phyloP scores from a whole-genome alignment of 139 green algal genomes.

The Chara braunii region DNA sequence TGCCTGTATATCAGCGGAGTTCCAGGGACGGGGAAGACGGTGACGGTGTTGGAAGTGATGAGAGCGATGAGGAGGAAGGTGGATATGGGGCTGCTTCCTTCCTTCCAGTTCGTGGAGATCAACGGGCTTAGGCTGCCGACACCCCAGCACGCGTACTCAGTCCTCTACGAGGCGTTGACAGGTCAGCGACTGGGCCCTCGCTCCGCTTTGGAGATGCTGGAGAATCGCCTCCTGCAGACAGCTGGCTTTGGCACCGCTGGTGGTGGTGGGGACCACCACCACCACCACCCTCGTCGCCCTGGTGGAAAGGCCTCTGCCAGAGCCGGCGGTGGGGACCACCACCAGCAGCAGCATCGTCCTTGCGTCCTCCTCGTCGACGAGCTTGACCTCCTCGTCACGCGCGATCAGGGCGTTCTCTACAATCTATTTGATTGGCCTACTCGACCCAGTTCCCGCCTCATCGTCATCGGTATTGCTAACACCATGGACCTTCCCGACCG shows the following conservation, averaged over 20 bases:
- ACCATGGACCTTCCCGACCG: slow-evolving; percentile 93
- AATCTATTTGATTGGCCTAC: slow-evolving; percentile 95
- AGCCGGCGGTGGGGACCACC: slow-evolving; percentile 2
- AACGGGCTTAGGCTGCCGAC: slow-evolving; percentile 82
- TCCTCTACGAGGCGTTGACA: slow-evolving; percentile 59
- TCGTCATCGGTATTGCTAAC: slow-evolving; percentile 76
- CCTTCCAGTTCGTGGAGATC: slow-evolving; percentile 79
- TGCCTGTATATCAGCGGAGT: slow-evolving; percentile 93
- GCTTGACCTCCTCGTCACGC: slow-evolving; percentile 89
- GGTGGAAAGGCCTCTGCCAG: not conserved
- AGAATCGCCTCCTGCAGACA: slow-evolving; percentile 57
- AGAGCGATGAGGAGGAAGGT: slow-evolving; percentile 10
- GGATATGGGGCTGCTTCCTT: slow-evolving; percentile 33
- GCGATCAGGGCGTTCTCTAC: slow-evolving; percentile 83
- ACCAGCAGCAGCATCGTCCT: slow-evolving; percentile 1
- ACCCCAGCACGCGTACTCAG: slow-evolving; percentile 77
- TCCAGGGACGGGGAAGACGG: slow-evolving; percentile 94
- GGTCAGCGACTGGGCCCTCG: slow-evolving; percentile 55
- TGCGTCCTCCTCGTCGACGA: slow-evolving; percentile 87
- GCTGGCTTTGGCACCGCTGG: not conserved
- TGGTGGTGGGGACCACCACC: not conserved
- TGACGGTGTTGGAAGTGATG: slow-evolving; percentile 64
- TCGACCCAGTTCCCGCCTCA: slow-evolving; percentile 2
- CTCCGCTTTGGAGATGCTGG: slow-evolving; percentile 55
- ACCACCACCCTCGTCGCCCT: not conserved